Evolutionary conservation across 139 green algal genomes (phyloP).

Genomic region (Closterium sp.): DNA sequence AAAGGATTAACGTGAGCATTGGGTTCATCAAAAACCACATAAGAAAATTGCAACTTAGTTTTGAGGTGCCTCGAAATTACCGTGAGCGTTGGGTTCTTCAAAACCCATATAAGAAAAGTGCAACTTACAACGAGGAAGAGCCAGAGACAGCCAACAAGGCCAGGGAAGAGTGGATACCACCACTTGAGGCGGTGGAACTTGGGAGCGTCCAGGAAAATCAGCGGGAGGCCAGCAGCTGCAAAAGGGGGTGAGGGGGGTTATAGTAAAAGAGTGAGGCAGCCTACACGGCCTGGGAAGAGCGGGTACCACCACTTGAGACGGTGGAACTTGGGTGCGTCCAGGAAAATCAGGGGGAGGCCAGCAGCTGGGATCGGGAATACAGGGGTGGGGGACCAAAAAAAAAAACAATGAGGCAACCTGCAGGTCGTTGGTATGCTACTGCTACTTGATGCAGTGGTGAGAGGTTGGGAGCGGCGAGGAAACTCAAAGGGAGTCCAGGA

Average conservation of each 20-base stretch:
- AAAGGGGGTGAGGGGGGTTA: background rate
- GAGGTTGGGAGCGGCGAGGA: background rate
- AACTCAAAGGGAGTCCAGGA: background rate
- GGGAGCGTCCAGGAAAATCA: background rate
- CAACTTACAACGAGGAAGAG: constrained; percentile 27
- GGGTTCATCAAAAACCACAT: too few species aligned
- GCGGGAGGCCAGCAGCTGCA: background rate
- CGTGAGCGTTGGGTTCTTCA: too few species aligned
- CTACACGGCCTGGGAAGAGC: background rate
- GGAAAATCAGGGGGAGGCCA: background rate
- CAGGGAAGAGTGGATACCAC: background rate
- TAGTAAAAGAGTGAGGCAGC: background rate
- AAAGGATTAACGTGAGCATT: too few species aligned
- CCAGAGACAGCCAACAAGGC: background rate
- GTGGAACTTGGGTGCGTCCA: background rate
- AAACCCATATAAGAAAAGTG: background rate
- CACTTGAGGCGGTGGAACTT: background rate
- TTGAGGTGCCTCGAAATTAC: too few species aligned
- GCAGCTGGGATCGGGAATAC: background rate
- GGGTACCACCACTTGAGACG: background rate
- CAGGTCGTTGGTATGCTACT: too few species aligned
- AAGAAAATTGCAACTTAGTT: too few species aligned
- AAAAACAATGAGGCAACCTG: too few species aligned
- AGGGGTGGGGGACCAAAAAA: background rate
- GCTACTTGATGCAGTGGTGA: background rate